Percentiles rank a stretch among this genome's conserved stretches.
Conservation (phyloP, 2,329 filamentous ascomycete species). For the Paracamarosporium sp. region DNA sequence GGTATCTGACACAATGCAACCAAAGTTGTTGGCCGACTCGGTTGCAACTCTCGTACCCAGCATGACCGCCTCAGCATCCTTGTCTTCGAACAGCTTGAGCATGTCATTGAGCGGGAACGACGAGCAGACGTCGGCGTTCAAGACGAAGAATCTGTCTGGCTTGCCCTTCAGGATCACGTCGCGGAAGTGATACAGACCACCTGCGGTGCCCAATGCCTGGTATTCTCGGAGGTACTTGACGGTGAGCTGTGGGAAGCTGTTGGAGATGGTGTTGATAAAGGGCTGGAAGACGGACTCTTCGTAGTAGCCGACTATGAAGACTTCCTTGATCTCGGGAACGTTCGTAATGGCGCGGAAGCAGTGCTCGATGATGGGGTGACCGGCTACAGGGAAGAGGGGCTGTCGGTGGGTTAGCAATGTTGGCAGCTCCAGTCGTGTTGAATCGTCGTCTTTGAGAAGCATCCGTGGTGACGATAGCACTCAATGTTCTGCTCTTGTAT, state of each 20-base stretch:
- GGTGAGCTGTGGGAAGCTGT: conserved; percentile 84
- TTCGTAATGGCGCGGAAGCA: conserved; percentile 91
- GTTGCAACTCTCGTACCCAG: conserved; percentile 89
- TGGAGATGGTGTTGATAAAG: conserved; percentile 91
- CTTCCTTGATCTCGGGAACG: conserved; percentile 91
- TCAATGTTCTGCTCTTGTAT: neutral
- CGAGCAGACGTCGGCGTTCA: conserved; percentile 99
- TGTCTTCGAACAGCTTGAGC: conserved; percentile 92
- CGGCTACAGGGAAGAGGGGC: conserved; percentile 98
- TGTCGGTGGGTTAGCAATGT: conserved; percentile 48
- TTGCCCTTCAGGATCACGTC: conserved; percentile 97
- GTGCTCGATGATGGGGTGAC: conserved; percentile 98
- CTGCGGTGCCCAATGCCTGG: conserved; percentile 92
- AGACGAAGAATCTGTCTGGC: conserved; percentile 93
- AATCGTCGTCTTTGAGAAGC: neutral
- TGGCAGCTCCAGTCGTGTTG: neutral
- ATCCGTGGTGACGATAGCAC: neutral
- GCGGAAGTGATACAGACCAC: conserved; percentile 98
- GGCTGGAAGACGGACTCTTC: conserved; percentile 96
- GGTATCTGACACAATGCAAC: conserved; percentile 93
- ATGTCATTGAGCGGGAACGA: conserved; percentile 96
- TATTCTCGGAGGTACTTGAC: conserved; percentile 98
- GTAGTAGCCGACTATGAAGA: conserved; percentile 98
- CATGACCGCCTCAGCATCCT: conserved; percentile 95
- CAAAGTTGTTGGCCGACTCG: conserved; percentile 93